Base-by-base conservation (phyloP, 768 basidiomycete species). In the Serpula lacrymans region DNA sequence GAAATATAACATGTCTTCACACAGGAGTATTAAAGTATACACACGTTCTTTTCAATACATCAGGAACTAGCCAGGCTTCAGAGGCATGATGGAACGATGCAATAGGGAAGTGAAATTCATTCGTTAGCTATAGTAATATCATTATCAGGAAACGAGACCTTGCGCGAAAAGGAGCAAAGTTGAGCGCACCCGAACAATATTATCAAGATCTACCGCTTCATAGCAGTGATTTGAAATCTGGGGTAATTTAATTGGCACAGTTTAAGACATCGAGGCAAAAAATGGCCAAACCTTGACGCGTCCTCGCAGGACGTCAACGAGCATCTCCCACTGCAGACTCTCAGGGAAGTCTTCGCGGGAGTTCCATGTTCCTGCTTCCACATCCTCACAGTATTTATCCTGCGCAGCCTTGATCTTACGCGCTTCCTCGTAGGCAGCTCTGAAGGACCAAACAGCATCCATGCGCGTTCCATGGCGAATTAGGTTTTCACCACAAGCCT, bases 21-120 rank as follows among this genome's bases (percentile, higher is more conserved):
- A n/a, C n/a, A n/a, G n/a, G n/a, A n/a, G n/a, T n/a, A n/a, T n/a
- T n/a, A n/a, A n/a, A n/a, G n/a, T n/a, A n/a, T n/a, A n/a, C n/a
- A n/a, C n/a, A 91, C 7, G 80, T 73, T 51, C 72, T 70, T 60
- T 88, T 88, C 41, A 91, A 69, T 1, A 86, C 57, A 18, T 79
- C 77, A 3, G 87, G 82, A n/a, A 89, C 85, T 27, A 91, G 79
- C 48, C 84, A 90, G 0, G 87, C 77, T 50, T 89, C 85, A 28
- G 80, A 78, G 1, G 88, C 86, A 49, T 89, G 87, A 50, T 88
- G 87, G 61, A 88, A 78, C 0, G 82, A 81, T 0, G 85, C 77
- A 25, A 88, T 67, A 0, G 81, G 76, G 62, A 87, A 87, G 45
- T 86, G 67, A 67, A 89, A 91, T 48, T 91, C 88, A 59, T 90